A percentile compares a stretch with the other conserved stretches of the same genome.
Conservation (phyloP, 2,329 filamentous ascomycete genomes). For the Alternaria hordeiaustralica region DNA sequence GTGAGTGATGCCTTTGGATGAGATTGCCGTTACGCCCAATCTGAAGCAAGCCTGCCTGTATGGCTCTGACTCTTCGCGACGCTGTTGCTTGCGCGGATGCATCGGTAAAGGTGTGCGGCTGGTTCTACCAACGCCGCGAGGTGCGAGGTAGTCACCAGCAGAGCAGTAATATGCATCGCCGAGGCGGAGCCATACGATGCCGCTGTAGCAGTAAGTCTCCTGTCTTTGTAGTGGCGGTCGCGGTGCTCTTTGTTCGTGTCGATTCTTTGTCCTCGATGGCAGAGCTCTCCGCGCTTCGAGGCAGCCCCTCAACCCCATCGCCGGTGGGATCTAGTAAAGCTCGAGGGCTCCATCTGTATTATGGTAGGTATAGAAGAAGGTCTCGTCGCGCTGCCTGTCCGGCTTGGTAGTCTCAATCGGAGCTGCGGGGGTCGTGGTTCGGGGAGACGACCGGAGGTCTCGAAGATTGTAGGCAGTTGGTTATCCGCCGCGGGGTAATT, state of each 20-base stretch:
- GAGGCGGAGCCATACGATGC: neutral
- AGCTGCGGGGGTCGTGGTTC: neutral
- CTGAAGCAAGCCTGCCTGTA: too few relatives aligned
- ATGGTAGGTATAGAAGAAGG: neutral
- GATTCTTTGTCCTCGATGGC: neutral
- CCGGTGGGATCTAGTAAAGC: neutral
- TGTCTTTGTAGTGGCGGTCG: too few relatives aligned
- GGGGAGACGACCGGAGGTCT: neutral
- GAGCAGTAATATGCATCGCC: neutral
- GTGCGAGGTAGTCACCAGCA: neutral
- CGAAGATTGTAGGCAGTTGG: neutral
- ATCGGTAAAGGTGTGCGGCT: neutral
- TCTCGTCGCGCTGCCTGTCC: neutral
- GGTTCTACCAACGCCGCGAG: neutral
- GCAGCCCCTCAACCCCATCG: neutral
- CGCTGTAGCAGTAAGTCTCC: neutral
- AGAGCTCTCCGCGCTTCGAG: neutral
- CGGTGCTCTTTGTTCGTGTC: neutral
- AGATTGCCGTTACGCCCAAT: too few relatives aligned
- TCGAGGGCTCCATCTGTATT: neutral
- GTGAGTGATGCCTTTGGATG: neutral
- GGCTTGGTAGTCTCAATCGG: neutral
- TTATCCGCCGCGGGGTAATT: neutral
- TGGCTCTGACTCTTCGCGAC: neutral
- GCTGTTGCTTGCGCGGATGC: neutral